Evolutionary conservation across 768 basidiomycete genomes (phyloP).

Genomic region (Wakefieldia striispora): DNA sequence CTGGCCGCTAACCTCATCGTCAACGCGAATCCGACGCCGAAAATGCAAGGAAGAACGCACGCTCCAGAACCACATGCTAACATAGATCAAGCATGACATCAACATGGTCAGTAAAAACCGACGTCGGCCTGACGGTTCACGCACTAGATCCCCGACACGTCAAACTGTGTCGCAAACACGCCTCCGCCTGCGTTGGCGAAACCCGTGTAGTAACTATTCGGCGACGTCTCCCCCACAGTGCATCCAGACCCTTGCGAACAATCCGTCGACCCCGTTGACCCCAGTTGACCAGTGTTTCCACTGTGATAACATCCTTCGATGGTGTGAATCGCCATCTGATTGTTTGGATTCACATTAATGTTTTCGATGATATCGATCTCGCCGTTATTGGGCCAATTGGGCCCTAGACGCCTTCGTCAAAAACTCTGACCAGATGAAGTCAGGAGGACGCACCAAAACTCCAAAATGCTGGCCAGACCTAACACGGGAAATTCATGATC

Average conservation of each 20-base stretch:
- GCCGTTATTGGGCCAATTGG: slow-evolving; percentile 44
- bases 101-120: neutral
- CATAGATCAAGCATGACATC: neutral
- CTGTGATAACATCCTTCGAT: slow-evolving; percentile 37
- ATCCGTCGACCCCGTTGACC: slow-evolving; percentile 24
- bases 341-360: slow-evolving; percentile 49
- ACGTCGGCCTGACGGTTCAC: slow-evolving; percentile 12
- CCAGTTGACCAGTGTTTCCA: slow-evolving; percentile 31
- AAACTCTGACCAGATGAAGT: neutral
- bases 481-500: neutral
- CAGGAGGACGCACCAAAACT: slow-evolving; percentile 22
- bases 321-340: slow-evolving; percentile 61
- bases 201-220: slow-evolving; percentile 24
- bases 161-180: slow-evolving; percentile 70
- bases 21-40: slow-evolving; percentile 10
- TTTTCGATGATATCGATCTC: slow-evolving; percentile 64
- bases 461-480: slow-evolving; percentile 35
- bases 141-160: slow-evolving; percentile 50
- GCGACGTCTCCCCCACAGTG: slow-evolving; percentile 29
- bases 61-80: slow-evolving; percentile 50
- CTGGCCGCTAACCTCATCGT: slow-evolving; percentile 30
- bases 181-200: slow-evolving; percentile 47
- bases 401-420: slow-evolving; percentile 9
- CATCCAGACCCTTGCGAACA: slow-evolving; percentile 29
- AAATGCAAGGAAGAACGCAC: slow-evolving; percentile 28